Percentiles rank a stretch among this genome's conserved stretches.
Evolutionary conservation across 1,284 basidiomycete genomes (phyloP).

Genomic region (Tetrapyrgos nigripes): DNA sequence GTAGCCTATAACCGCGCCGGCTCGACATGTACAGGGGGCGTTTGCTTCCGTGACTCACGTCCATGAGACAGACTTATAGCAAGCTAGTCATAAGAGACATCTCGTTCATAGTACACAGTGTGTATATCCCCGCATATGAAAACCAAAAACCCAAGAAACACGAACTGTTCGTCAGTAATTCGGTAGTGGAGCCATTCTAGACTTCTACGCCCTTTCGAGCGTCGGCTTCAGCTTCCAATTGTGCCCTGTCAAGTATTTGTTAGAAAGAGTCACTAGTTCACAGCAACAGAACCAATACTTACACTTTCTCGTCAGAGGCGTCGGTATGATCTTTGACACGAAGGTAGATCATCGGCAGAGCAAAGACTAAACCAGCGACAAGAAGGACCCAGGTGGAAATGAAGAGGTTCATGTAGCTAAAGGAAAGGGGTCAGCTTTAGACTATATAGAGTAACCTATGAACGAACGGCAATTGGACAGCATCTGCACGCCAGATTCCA

Average conservation of each 20-base stretch:
- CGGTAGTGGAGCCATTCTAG: no score
- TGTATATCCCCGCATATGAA: no score
- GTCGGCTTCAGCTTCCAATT: neutral
- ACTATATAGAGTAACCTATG: neutral
- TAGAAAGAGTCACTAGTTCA: no score
- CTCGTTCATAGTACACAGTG: no score
- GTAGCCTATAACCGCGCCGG: no score
- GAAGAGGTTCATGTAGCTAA: constrained; percentile 60
- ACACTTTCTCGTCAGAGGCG: constrained; percentile 51
- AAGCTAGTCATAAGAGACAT: no score
- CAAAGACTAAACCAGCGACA: constrained; percentile 52
- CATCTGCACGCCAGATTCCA: constrained; percentile 58
- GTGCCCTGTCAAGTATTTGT: neutral
- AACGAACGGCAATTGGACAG: constrained; percentile 47
- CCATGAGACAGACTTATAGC: no score
- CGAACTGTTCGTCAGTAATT: no score
- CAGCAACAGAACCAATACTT: constrained; percentile 24
- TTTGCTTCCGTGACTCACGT: no score
- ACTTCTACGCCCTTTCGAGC: no score
- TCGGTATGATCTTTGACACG: constrained; percentile 58
- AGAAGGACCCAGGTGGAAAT: constrained; percentile 59
- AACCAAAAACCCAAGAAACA: no score
- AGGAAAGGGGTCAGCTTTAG: neutral
- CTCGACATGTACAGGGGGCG: no score
- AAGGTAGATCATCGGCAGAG: constrained; percentile 59